A percentile compares a stretch with the other conserved stretches of the same genome.
Evolutionary conservation across 2,329 filamentous ascomycete genomes (phyloP).

Genomic region (Xylariaceae sp.): DNA sequence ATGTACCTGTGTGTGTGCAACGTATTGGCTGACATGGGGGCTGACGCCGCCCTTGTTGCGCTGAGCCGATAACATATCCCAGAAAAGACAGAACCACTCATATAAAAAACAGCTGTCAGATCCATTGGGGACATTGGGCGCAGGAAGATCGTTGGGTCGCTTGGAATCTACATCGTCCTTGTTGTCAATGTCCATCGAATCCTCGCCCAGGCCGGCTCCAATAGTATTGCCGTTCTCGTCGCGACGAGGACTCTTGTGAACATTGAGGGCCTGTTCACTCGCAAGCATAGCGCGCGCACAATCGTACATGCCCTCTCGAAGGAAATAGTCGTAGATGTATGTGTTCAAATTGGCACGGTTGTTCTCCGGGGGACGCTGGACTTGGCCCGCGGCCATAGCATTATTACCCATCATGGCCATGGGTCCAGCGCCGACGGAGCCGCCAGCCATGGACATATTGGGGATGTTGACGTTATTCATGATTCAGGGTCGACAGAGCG

Average conservation of each 20-base stretch:
- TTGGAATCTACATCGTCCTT: conserved; percentile 73
- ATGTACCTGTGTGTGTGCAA: conserved; percentile 75
- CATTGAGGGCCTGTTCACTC: conserved; percentile 61
- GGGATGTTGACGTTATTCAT: conserved; percentile 66
- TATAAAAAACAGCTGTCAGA: conserved; percentile 80
- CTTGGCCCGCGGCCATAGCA: conserved; percentile 33
- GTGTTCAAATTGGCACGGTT: conserved; percentile 65
- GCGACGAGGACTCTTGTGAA: conserved; percentile 62
- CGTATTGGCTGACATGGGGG: conserved; percentile 65
- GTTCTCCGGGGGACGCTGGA: conserved; percentile 35
- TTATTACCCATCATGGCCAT: conserved; percentile 63
- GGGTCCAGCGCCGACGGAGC: conserved; percentile 54
- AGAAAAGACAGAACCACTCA: conserved; percentile 97
- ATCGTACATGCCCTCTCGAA: conserved; percentile 78
- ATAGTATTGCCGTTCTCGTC: conserved; percentile 62
- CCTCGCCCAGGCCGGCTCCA: conserved; percentile 64
- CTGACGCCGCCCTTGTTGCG: conserved; percentile 60
- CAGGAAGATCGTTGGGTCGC: conserved; percentile 73
- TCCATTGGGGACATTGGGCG: conserved; percentile 61
- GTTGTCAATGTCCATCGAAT: conserved; percentile 75
- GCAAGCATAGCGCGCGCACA: conserved; percentile 70
- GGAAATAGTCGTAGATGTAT: conserved; percentile 87
- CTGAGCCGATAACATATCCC: conserved; percentile 88
- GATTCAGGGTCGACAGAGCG: conserved; percentile 36
- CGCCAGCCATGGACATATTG: conserved; percentile 63